Base-by-base conservation (phyloP, 345 rosid species). In the Salix exigua region DNA sequence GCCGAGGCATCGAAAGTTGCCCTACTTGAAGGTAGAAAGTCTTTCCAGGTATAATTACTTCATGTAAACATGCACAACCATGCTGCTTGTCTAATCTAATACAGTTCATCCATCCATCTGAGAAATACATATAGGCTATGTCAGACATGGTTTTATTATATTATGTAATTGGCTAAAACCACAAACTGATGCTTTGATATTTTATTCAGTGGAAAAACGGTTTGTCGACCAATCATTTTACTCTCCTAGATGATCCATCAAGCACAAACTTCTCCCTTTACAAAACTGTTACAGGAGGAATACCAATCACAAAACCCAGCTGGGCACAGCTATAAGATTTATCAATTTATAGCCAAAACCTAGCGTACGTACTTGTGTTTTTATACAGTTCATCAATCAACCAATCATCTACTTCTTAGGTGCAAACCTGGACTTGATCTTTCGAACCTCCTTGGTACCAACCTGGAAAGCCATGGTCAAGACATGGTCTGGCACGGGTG, bases 391-490 rank as follows among this genome's bases (percentile, higher is more conserved):
- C 21, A 53, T 48, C 53, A 48, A 48, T 16, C 51, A 19, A 6
- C 12, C 46, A 42, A 2, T 42, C 46, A 42, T 42, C 46, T 71
- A 80, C 64, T 75, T 67, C 68, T 80, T 81, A 38, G 81, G 78
- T 1, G 81, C 72, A 35, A 81, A 68, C 63, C 64, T 77, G 23
- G 78, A 53, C 78, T 77, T 81, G 42, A 81, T 65, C 68, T 70
- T 74, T n/a, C 58, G 13, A 9, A 81, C 66, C 72, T 73, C 70
- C 44, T 73, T 70, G n/a, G 73, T 17, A 16, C 78, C 78, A 26
- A 81, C 72, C n/a, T 73, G 77, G 75, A 77, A 77, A 42, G 81
- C 68, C 68, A 31, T 70, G 68, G 78, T 16, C 78, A 81, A 66
- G 13, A 81, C 78, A 38, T 64, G 33, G 37, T 77, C 78, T 8